Conservation (phyloP, 2,329 filamentous ascomycete species). For the Lasiodiplodia sp. region DNA sequence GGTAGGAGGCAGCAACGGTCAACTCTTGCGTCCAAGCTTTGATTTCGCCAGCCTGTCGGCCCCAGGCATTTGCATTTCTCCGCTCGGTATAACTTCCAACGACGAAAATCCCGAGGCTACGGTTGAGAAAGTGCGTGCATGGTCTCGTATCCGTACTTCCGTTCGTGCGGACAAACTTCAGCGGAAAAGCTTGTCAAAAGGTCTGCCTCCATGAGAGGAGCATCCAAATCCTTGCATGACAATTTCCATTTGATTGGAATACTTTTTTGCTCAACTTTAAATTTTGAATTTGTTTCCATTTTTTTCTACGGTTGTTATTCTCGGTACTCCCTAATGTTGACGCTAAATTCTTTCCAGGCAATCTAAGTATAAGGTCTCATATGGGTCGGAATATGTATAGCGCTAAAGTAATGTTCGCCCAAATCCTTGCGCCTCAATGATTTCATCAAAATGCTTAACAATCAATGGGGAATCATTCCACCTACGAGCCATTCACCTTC, state of each 20-base stretch:
- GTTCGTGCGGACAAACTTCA: neutral
- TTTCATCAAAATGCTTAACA: neutral
- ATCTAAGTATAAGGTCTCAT: too few relatives aligned
- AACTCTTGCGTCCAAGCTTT: neutral
- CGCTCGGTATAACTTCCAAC: neutral
- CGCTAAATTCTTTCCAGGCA: too few relatives aligned
- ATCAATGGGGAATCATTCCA: slow-evolving; percentile 7
- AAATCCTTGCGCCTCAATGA: neutral
- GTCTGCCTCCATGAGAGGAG: neutral
- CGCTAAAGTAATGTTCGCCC: neutral
- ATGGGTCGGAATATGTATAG: neutral
- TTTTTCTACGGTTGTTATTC: too few relatives aligned
- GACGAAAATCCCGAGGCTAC: neutral
- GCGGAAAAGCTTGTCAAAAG: neutral
- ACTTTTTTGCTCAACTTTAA: too few relatives aligned
- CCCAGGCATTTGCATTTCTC: neutral
- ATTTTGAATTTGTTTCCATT: too few relatives aligned
- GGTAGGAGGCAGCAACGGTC: neutral
- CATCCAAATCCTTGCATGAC: neutral
- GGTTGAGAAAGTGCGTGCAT: neutral
- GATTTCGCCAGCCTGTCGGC: neutral
- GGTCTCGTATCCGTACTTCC: neutral
- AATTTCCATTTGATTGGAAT: neutral
- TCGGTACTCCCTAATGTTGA: too few relatives aligned
- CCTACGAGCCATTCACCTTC: slow-evolving; percentile 4